Evolutionary conservation across 495 filamentous ascomycete species (phyloP).

Genomic region (Aspergillus saccharolyticus): DNA sequence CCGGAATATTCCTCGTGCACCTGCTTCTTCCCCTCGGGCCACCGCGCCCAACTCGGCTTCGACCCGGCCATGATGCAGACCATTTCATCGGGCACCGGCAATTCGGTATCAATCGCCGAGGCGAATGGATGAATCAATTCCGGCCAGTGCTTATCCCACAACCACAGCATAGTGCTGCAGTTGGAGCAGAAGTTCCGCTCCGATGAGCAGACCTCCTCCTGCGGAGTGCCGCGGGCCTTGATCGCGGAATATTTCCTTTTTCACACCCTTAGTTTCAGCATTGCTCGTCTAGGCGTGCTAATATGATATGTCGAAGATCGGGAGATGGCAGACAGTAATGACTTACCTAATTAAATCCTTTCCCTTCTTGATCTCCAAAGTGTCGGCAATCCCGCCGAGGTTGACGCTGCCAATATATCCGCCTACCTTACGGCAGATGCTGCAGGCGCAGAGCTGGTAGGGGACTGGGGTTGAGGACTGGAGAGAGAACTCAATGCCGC

Average conservation of each 20-base stretch:
- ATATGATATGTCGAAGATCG: neutral
- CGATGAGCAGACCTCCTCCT: slow-evolving; percentile 38
- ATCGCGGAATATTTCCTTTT: slow-evolving; percentile 48
- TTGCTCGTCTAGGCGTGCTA: too few relatives aligned
- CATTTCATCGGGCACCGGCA: slow-evolving; percentile 50
- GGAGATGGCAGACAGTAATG: neutral
- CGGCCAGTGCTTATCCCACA: slow-evolving; percentile 48
- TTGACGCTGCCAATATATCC: slow-evolving; percentile 48
- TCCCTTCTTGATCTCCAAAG: slow-evolving; percentile 44
- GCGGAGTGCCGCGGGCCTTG: slow-evolving; percentile 44
- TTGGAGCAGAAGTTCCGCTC: slow-evolving; percentile 52
- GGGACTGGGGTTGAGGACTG: slow-evolving; percentile 50
- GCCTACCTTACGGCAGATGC: slow-evolving; percentile 52
- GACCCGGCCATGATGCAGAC: slow-evolving; percentile 45
- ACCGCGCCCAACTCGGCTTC: slow-evolving; percentile 49
- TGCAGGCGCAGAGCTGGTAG: slow-evolving; percentile 53
- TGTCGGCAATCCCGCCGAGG: slow-evolving; percentile 45
- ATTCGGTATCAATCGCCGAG: slow-evolving; percentile 50
- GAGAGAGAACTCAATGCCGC: slow-evolving; percentile 47
- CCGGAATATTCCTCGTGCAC: slow-evolving; percentile 38
- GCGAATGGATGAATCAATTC: slow-evolving; percentile 55
- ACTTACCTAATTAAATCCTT: slow-evolving; percentile 46
- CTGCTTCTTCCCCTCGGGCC: slow-evolving; percentile 47
- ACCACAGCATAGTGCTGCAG: slow-evolving; percentile 48
- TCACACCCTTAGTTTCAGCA: too few relatives aligned